Evolutionary conservation across 371 early-diverging fungal genomes (phyloP), one percentile per base, ranked within the genome.

Genomic region (Rhizopus sp.): DNA sequence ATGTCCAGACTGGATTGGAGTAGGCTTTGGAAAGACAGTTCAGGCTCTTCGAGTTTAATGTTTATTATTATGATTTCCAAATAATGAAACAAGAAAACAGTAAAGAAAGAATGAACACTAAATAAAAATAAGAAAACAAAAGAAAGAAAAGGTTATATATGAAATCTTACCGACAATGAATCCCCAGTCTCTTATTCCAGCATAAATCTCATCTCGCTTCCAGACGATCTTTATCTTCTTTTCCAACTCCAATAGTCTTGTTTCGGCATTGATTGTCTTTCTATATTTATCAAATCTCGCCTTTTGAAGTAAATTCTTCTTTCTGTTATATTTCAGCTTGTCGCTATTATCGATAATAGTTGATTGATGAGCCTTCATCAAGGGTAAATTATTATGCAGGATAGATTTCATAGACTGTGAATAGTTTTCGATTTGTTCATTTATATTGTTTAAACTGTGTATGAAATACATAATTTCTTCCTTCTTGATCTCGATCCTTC

Each of bases 1-100:
- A 5, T 66, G 73, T 30, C 82, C 89, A 8, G 89, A 92, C 17
- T 93, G 90, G 90, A 72, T 93, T 35, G 90, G 87, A 30, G 80
- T 92, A 58, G 83, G 83, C 0, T 84, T 84, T 71, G 86, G 85
- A 39, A 78, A 72, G 49, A 84, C 85, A 2, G 75, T 87, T n/a
- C 85, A 85, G 59, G 86, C 88, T 6, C 70, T 87, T 41, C 66
- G 81, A 37, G 76, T 78, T 16, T 78, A 71, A 55, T 39, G 8
- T 48, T 41, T 29, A 32, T 41, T 29, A 32, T 56, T 48, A 48
- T 9, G 31, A 15, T 39, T 40, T 35, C 57, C 57, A 56, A 13
- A 38, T 34, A n/a, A 48, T 23, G 30, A 56, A 35, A 13, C 16
- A 48, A 16, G 49, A 15, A 30, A 39, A 39, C 1, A 50, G 5